Percentiles rank a stretch among this genome's conserved stretches.
Conservation (phyloP, 345 rosid species). For the Camelina laxa region DNA sequence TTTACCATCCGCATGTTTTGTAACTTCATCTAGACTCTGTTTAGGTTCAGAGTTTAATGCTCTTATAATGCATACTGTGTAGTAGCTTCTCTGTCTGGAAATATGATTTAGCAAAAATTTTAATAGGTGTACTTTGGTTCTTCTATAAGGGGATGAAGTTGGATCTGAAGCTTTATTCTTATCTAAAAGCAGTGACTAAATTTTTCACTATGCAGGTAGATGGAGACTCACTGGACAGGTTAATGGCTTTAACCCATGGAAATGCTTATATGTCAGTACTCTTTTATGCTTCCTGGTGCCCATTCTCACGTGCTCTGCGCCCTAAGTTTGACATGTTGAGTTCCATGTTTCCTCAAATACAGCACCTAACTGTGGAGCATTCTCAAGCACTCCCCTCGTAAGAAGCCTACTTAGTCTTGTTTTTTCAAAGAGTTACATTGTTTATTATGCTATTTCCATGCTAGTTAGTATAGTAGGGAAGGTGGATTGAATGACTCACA, state of each 20-base stretch:
- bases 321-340: conserved; percentile 64
- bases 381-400: conserved; percentile 81
- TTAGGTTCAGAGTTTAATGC: background rate
- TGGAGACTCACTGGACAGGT: conserved; percentile 67
- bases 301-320: conserved; percentile 55
- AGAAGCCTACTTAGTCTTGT: conserved; percentile 27
- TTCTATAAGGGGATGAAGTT: background rate
- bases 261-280: conserved; percentile 59
- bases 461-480: background rate
- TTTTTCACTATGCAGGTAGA: conserved; percentile 54
- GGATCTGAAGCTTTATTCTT: conserved; percentile 15
- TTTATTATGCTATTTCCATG: background rate
- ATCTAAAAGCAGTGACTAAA: background rate
- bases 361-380: conserved; percentile 72
- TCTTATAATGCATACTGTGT: background rate
- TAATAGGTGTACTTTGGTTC: conserved; percentile 1
- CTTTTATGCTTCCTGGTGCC: conserved; percentile 93
- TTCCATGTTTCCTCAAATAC: conserved; percentile 84
- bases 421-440: background rate
- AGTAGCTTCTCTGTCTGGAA: background rate
- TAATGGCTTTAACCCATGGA: conserved; percentile 45
- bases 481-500: background rate
- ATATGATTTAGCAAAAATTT: background rate
- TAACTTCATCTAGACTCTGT: background rate
- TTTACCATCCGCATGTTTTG: background rate